Base-by-base conservation (phyloP, 2,329 filamentous ascomycete genomes). In the Fusarium subglutinans region DNA sequence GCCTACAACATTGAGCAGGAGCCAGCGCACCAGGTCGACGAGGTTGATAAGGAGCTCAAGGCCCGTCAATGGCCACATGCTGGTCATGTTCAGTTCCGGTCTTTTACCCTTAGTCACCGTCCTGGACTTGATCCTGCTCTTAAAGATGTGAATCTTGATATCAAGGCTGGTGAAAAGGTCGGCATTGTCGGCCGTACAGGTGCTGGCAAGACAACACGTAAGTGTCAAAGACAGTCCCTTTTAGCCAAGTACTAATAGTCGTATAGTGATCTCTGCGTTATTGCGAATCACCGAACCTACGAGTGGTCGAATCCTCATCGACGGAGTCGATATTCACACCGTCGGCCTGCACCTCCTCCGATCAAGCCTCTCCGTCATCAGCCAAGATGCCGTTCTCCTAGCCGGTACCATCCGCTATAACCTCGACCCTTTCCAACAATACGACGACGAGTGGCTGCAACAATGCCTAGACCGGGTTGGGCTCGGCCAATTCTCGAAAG, bases 1-100 rank as follows among this genome's bases (percentile, higher is more conserved):
- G 90, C 89, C 60, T 89, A 97, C 47, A 93, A 70, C 2, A 72
- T 72, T 3, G 64, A 72, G 18, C 69, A 57, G 9, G 69, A 72
- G 5, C 69, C 69, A 4, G 63, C 50, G 8, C 53, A 57, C 20
- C 64, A 59, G 0, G 40, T 60, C 2, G 54, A 65, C 1, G 26
- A 47, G 1, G 24, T 70, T 22, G 69, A 72, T 4, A 50, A 65
- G 30, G 26, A 41, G 3, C 28, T 73, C 3, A 45, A 65, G n/a
- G 3, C 13, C 2, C 26, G 17, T 0, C 38, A 65, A 30, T 72
- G 69, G 69, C 69, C 69, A 0, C 26, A 30, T 14, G 44, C 54
- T 15, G 69, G 69, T 2, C 64, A 43, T 17, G 58, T 72, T 11
- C n/a, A 73, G 26, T 72, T 72, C 3, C 44, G 60, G n/a, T 56